phyloP scores from a whole-genome alignment of 2,329 filamentous ascomycete species.

The Venturia aucupariae region DNA sequence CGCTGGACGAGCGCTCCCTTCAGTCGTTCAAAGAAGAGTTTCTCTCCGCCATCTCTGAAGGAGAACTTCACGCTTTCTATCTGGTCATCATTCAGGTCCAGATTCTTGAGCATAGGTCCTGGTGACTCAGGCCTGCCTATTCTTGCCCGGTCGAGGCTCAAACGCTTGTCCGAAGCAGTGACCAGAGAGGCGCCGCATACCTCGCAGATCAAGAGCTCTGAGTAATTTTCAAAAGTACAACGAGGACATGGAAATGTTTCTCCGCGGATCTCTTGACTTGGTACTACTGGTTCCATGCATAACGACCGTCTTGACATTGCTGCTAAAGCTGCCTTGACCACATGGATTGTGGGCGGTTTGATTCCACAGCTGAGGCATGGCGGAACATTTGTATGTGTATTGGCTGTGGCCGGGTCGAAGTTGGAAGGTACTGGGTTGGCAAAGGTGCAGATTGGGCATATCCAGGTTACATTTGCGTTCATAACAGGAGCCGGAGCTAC shows the following conservation, averaged over 20 bases:
- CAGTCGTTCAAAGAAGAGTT: constrained; percentile 79
- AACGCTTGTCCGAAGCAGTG: constrained; percentile 38
- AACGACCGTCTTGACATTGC: constrained; percentile 36
- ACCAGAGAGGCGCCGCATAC: constrained; percentile 76
- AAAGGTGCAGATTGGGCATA: constrained; percentile 92
- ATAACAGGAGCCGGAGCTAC: constrained; percentile 37
- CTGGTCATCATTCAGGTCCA: constrained; percentile 46
- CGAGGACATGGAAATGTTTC: constrained; percentile 53
- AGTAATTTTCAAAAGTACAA: constrained; percentile 91
- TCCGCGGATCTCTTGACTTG: constrained; percentile 1
- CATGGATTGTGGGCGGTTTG: constrained; percentile 71
- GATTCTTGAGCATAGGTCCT: constrained; percentile 51
- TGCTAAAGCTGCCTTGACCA: constrained; percentile 79
- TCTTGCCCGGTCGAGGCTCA: constrained; percentile 27
- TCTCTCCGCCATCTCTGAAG: constrained; percentile 80
- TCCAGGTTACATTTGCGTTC: constrained; percentile 67
- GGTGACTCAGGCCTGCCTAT: constrained; percentile 46
- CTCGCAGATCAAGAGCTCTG: constrained; percentile 76
- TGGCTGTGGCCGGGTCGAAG: constrained; percentile 79
- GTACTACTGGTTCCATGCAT: constrained; percentile 16
- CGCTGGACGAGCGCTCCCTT: constrained; percentile 83
- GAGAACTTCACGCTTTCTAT: constrained; percentile 81
- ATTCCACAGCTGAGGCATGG: constrained; percentile 92
- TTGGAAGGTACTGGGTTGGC: constrained; percentile 89
- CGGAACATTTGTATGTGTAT: constrained; percentile 66